Evolutionary conservation across 306 rosid genomes (phyloP).

Genomic region (Prunus salicina): DNA sequence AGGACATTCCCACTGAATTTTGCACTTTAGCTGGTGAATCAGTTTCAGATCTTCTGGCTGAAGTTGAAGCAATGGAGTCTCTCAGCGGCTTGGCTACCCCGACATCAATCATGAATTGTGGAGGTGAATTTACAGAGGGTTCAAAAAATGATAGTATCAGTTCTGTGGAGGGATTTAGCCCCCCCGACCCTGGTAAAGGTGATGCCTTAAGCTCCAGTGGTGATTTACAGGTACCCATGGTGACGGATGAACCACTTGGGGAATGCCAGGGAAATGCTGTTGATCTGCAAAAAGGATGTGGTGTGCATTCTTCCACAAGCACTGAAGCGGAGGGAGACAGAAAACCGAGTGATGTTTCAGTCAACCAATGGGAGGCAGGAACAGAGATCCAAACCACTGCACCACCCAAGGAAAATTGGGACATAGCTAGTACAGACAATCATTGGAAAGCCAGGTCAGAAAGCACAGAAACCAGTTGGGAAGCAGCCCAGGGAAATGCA

Average conservation of each 20-base stretch:
- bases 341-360: constrained; percentile 49
- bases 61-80: constrained; percentile 97
- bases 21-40: constrained; percentile 65
- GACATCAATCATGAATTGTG: constrained; percentile 59
- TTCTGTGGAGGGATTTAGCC: constrained; percentile 63
- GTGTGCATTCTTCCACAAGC: constrained; percentile 44
- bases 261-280: constrained; percentile 35
- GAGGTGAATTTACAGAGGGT: constrained; percentile 56
- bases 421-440: constrained; percentile 39
- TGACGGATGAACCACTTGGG: constrained; percentile 42
- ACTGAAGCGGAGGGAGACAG: constrained; percentile 46
- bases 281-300: constrained; percentile 50
- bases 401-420: constrained; percentile 44
- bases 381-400: constrained; percentile 42
- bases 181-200: constrained; percentile 77
- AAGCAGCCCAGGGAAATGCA: constrained; percentile 45
- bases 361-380: constrained; percentile 48
- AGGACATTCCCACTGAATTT: constrained; percentile 69
- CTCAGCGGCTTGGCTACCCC: constrained; percentile 78
- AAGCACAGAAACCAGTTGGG: constrained; percentile 47
- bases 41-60: constrained; percentile 95
- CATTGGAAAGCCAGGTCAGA: constrained; percentile 63
- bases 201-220: constrained; percentile 75
- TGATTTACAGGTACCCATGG: constrained; percentile 54
- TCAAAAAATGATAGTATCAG: constrained; percentile 69